Evolutionary conservation across 1,139 yeast genomes (phyloP), one percentile per base, ranked within the genome.

Genomic region (Taphrina wiesneri): DNA sequence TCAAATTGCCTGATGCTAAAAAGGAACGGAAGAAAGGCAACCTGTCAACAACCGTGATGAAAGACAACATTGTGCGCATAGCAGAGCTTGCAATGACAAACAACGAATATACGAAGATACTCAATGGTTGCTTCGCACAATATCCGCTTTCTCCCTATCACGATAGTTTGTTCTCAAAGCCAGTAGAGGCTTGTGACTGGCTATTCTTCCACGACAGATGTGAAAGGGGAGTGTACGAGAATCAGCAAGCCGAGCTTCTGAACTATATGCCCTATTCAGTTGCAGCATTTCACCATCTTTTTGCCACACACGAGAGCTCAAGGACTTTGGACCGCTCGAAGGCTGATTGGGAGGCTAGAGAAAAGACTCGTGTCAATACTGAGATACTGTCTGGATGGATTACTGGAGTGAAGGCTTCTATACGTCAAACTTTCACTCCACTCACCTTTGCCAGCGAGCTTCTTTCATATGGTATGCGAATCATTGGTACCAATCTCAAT

Each of bases 121-220:
- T 65, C 63, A 66, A 59, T n/a, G 70, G 65, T 1, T 87, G 93
- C 72, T 92, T 90, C 75, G 82, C 86, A 59, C 76, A 82, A 54
- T 90, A 86, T 73, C 83, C 81, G 0, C 74, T 74, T 1, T 78
- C 83, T 69, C 80, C 85, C 67, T 83, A 82, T 70, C 86, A 87
- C 60, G 96, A 90, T 72, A 86, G 84, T 69, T 80, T 86, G 52
- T 76, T 90, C 41, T 71, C 72, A n/a, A 87, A 87, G 70, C 90
- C 96, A 0, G 77, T 84, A 15, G 78, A 77, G 51, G 77, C 90
- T 15, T 84, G 90, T 54, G 96, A 90, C 69, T 92, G 97, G 97
- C 74, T 89, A 32, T 82, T 78, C 70, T 88, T 87, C 73, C 83
- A 85, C 70, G 97, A 91, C 72, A 68, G 75, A 30, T 75, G 84